Base-by-base conservation (phyloP, 257 asterid species). In the Salvia miltiorrhiza region DNA sequence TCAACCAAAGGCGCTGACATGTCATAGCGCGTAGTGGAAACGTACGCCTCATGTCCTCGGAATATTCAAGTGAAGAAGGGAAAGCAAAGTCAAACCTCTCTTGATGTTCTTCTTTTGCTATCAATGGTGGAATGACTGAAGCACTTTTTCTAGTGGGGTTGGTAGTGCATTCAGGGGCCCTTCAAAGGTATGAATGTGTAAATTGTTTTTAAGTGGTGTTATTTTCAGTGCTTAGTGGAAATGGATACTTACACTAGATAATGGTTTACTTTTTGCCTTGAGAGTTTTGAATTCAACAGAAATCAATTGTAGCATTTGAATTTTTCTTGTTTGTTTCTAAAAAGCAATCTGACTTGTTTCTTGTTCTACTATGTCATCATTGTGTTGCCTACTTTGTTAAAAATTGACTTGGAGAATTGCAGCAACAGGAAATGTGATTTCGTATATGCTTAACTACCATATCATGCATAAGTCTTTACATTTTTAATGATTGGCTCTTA, bases 81-180 rank as follows among this genome's bases (percentile, higher is more conserved):
- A 70, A 79, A 73, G 69, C 79, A 78, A 83, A 77, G 87, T 85
- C 86, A 78, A 79, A 81, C 73, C 76, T 74, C 24, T 79, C 72
- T 78, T 81, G 80, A 75, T 77, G 69, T 74, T 83, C 76, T 68
- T 79, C 67, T 82, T 87, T 75, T 69, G 74, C 56, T 61, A 60
- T 64, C 73, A 79, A 67, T 79, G 86, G 95, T 85, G 90, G 89
- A 77, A 81, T 85, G 91, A 80, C 71, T 74, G 59, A 81, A 81
- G 86, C 88, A 75, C 88, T 81, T 87, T 37, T 57, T 71, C n/a
- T 78, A 77, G 90, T 82, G 87, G 90, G 80, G 77, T 80, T 71
- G 70, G 69, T 74, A 72, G 88, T 86, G 96, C 90, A 74, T 24
- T 77, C 67, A 60, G 84, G 92, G 92, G 49, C 87, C 94, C 86